Percentiles rank a stretch among this genome's conserved stretches.
phyloP scores from a whole-genome alignment of 106 monocot genomes.

The Dendrobium chrysotoxum region DNA sequence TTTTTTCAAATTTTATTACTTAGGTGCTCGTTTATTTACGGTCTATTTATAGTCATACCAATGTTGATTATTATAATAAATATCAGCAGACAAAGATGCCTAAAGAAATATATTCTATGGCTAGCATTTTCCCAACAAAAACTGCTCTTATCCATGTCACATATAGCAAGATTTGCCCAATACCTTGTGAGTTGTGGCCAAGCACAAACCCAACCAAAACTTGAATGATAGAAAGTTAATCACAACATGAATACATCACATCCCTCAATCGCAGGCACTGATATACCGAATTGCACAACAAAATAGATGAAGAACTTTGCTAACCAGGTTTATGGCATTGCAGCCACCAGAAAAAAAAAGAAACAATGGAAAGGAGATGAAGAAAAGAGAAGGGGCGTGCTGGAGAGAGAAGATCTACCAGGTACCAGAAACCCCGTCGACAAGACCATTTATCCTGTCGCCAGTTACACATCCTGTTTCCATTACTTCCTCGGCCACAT shows the following conservation, averaged over 20 bases:
- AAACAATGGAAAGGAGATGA: background rate
- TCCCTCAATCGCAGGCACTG: background rate
- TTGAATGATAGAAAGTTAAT: background rate
- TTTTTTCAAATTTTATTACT: no score
- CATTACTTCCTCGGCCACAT: conserved; percentile 65
- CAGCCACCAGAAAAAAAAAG: background rate
- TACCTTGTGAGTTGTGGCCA: no score
- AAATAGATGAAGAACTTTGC: background rate
- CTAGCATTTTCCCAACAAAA: no score
- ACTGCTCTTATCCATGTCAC: no score
- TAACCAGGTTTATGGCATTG: background rate
- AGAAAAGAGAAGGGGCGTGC: conserved; percentile 5
- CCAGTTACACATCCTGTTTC: conserved; percentile 54
- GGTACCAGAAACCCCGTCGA: conserved; percentile 60
- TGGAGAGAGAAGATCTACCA: conserved; percentile 29
- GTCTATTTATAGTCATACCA: no score
- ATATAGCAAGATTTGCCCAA: no score
- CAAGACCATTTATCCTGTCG: conserved; percentile 62
- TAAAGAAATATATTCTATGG: no score
- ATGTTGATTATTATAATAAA: no score
- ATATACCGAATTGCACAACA: background rate
- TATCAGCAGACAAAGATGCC: no score
- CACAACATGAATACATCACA: background rate
- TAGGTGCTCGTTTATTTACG: no score
- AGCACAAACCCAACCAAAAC: background rate